Percentiles rank a stretch among this genome's conserved stretches.
phyloP scores from a whole-genome alignment of 2,329 filamentous ascomycete genomes.

The Xylaria polymorpha region DNA sequence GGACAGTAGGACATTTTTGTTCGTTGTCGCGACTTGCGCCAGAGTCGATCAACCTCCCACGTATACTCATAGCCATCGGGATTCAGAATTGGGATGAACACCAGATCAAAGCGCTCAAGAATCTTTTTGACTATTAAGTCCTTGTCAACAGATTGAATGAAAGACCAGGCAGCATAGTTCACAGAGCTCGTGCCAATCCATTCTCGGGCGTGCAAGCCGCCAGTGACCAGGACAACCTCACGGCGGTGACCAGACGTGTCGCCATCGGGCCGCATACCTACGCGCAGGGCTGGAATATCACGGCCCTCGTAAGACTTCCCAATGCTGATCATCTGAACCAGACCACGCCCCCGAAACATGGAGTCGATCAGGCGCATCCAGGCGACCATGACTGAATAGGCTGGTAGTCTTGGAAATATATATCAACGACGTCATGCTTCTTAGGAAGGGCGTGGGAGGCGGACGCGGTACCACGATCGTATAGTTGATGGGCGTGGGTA shows the following conservation, averaged over 20 bases:
- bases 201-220: constrained; percentile 91
- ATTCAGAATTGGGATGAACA: constrained; percentile 90
- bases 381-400: constrained; percentile 80
- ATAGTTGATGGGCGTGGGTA: constrained; percentile 33
- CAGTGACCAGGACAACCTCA: constrained; percentile 83
- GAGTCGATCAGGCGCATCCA: constrained; percentile 93
- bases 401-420: constrained; percentile 95
- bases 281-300: constrained; percentile 82
- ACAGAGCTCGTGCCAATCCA: constrained; percentile 96
- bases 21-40: constrained; percentile 92
- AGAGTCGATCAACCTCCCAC: constrained; percentile 90
- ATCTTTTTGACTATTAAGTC: constrained; percentile 77
- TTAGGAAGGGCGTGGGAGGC: constrained; percentile 47
- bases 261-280: constrained; percentile 65
- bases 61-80: constrained; percentile 95
- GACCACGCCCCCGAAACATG: constrained; percentile 78
- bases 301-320: constrained; percentile 91
- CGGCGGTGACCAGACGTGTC: constrained; percentile 61
- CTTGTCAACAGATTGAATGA: constrained; percentile 86
- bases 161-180: constrained; percentile 88
- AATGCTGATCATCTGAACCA: constrained; percentile 78
- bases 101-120: constrained; percentile 84
- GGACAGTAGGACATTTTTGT: constrained; percentile 85
- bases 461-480: constrained; percentile 48
- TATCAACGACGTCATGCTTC: constrained; percentile 63